Conservation (phyloP, 306 rosid genomes). For the Casuarina cunninghamiana region DNA sequence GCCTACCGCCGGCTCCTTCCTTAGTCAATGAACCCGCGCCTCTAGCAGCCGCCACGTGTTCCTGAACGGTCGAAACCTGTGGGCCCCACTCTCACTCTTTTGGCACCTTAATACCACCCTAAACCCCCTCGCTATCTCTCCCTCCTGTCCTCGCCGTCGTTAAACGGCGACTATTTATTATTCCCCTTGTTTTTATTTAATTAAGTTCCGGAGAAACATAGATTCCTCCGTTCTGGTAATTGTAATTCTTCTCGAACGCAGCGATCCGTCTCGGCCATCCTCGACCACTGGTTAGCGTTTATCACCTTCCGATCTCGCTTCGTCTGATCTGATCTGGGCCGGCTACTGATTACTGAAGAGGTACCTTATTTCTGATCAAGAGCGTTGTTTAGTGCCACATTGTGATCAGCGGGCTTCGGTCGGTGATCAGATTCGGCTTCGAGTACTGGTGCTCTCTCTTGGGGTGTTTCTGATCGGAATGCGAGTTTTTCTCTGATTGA, state of each 20-base stretch:
- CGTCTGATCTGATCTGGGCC: background rate
- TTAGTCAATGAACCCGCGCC: constrained; percentile 13
- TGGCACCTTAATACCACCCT: background rate
- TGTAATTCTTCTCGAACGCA: constrained; percentile 4
- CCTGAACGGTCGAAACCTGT: background rate
- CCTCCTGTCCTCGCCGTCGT: constrained; percentile 39
- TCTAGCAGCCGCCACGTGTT: constrained; percentile 18
- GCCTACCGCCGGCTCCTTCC: constrained; percentile 15
- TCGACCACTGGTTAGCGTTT: constrained; percentile 12
- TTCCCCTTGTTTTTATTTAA: background rate
- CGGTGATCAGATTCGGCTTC: background rate
- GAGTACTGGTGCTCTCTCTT: background rate
- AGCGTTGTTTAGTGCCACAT: background rate
- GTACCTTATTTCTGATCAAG: background rate
- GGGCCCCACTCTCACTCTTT: constrained; percentile 18
- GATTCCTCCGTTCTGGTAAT: background rate
- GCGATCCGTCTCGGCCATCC: constrained; percentile 10
- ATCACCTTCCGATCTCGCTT: constrained; percentile 26
- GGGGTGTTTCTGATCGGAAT: constrained; percentile 40
- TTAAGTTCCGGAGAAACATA: background rate
- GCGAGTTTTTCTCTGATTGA: constrained; percentile 8
- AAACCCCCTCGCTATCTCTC: background rate
- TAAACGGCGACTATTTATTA: constrained; percentile 16
- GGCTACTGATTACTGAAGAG: too few species aligned
- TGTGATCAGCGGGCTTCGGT: background rate